Conservation (phyloP, 176 grass and related monocot genomes). For the Stipa capillata region DNA sequence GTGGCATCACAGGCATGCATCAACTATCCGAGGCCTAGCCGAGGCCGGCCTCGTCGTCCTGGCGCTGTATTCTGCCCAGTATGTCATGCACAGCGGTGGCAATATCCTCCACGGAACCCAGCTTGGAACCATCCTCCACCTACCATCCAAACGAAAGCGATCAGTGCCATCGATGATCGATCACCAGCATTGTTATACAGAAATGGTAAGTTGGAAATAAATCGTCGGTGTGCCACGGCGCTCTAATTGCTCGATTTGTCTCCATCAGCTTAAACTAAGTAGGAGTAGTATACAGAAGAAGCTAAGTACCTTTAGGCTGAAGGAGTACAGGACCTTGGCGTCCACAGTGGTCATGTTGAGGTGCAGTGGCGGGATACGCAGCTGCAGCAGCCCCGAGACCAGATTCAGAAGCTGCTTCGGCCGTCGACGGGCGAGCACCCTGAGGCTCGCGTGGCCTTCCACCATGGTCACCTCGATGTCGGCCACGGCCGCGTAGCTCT, state of each 20-base stretch:
- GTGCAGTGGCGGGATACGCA: constrained; percentile 68
- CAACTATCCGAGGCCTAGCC: not conserved
- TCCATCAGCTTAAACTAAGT: not conserved
- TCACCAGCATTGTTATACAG: not conserved
- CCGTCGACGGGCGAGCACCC: constrained; percentile 49
- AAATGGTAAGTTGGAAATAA: constrained; percentile 10
- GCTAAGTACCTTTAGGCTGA: constrained; percentile 77
- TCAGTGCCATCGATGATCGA: not conserved
- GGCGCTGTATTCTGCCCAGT: constrained; percentile 27
- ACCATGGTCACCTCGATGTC: constrained; percentile 99
- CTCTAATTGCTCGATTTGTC: constrained; percentile 16
- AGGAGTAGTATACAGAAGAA: not conserved
- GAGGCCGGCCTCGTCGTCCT: constrained; percentile 14
- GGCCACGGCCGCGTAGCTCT: constrained; percentile 17
- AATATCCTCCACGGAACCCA: constrained; percentile 58
- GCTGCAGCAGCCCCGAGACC: constrained; percentile 48
- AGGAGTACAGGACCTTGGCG: constrained; percentile 72
- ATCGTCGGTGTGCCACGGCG: not conserved
- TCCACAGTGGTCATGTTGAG: constrained; percentile 74
- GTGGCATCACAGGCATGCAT: not conserved
- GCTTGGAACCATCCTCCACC: constrained; percentile 62
- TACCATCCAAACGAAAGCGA: constrained; percentile 27
- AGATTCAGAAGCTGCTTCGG: constrained; percentile 71
- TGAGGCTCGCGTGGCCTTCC: constrained; percentile 91
- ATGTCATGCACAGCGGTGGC: constrained; percentile 52